These are phyloP conservation scores for Pichia sp. DNA, from an alignment of 1,139 yeast species.

Conservation along the genomic window DNA sequence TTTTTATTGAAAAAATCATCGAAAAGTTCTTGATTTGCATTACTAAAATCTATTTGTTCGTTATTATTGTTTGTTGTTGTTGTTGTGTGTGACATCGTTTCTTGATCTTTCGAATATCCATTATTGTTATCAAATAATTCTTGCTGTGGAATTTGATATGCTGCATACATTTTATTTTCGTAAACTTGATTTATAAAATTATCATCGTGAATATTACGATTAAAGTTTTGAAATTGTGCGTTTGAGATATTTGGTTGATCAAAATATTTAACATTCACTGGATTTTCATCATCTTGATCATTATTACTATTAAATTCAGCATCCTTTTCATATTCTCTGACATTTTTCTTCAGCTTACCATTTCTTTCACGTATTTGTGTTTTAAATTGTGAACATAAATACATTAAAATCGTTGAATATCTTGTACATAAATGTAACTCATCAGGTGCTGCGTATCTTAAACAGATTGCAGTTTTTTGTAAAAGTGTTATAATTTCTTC, in stretches of 20 bases:
- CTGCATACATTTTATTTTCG: background rate
- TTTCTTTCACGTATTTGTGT: conserved; percentile 23
- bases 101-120: background rate
- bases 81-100: background rate
- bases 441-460: conserved; percentile 84
- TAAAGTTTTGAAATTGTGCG: background rate
- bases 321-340: conserved; percentile 27
- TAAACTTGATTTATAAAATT: background rate
- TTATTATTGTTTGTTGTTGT: background rate
- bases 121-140: background rate
- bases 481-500: conserved; percentile 66
- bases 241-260: conserved; percentile 6
- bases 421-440: conserved; percentile 77
- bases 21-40: conserved; percentile 25
- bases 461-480: conserved; percentile 65
- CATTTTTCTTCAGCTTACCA: conserved; percentile 14
- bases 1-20: conserved; percentile 28
- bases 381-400: conserved; percentile 71
- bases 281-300: background rate
- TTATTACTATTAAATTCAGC: conserved; percentile 13
- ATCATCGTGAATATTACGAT: too few relatives aligned
- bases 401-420: conserved; percentile 75
- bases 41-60: conserved; percentile 12
- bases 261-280: conserved; percentile 11
- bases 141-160: background rate